Evolutionary conservation across 192 early-diverging fungal genomes (phyloP).

Genomic region (Funneliformis mosseae): DNA sequence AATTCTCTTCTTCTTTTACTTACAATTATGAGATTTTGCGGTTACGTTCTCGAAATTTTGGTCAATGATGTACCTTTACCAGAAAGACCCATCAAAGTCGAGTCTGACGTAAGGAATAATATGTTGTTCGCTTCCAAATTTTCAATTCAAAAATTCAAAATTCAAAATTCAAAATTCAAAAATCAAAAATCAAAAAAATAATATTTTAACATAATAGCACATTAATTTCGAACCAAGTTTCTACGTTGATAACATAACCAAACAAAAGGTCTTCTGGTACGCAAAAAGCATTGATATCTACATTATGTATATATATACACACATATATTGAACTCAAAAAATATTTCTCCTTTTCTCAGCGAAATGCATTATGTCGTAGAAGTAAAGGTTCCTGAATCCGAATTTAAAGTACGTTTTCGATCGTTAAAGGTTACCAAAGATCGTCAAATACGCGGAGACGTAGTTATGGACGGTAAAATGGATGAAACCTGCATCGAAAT

Average conservation of each 20-base stretch:
- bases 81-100: neutral
- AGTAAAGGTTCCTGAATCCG: neutral
- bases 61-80: neutral
- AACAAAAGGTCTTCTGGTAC: neutral
- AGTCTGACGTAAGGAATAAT: neutral
- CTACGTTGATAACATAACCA: neutral
- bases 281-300: neutral
- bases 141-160: no score
- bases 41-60: neutral
- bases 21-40: neutral
- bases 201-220: neutral
- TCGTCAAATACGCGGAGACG: neutral
- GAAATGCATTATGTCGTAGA: neutral
- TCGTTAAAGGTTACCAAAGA: neutral
- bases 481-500: no score
- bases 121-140: no score
- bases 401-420: neutral
- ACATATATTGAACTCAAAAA: no score
- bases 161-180: no score
- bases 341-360: neutral
- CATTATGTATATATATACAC: no score
- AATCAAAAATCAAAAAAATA: no score
- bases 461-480: neutral
- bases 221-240: neutral
- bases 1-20: no score